Evolutionary conservation across 495 filamentous ascomycete species (phyloP), one percentile per base, ranked within the genome.

Genomic region (Poronia punctata): DNA sequence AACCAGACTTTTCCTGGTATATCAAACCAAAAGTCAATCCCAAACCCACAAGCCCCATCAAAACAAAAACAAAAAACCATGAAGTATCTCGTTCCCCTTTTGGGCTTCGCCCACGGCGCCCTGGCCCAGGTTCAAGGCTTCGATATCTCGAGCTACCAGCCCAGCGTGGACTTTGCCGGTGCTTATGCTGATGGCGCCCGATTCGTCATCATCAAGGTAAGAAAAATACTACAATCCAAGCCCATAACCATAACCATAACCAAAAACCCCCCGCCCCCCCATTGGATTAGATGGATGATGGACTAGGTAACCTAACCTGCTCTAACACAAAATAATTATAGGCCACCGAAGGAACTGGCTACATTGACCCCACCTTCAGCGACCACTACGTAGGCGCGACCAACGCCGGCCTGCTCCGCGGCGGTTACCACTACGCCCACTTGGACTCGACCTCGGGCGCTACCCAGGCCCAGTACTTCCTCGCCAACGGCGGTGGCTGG

Each of bases 181-280:
- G 79, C 78, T 2, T 78, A 82, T 43, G 56, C 37, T 14, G 48
- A 62, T n/a, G 79, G 79, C 14, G 74, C 76, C n/a, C 72, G 78
- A 14, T 84, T 83, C 43, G 79, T 80, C 46, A 79, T 82, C 29
- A 80, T 83, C 65, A 84, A 84, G 68, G 79, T 72, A 33, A 38
- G 39, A 22, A n/a, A n/a, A n/a, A n/a, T n/a, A n/a, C n/a, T n/a
- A n/a, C n/a, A n/a, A n/a, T n/a, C n/a, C n/a, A n/a, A 34, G n/a
- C n/a, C n/a, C n/a, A n/a, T n/a, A n/a, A n/a, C n/a, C n/a, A n/a
- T n/a, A n/a, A n/a, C n/a, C n/a, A n/a, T n/a, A n/a, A n/a, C n/a
- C n/a, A n/a, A n/a, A n/a, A n/a, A n/a, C n/a, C n/a, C n/a, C n/a
- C n/a, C n/a, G n/a, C n/a, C n/a, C n/a, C n/a, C n/a, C n/a, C n/a